Evolutionary conservation across 208 protist species (phyloP).

Genomic region (Trypanosoma boissoni): DNA sequence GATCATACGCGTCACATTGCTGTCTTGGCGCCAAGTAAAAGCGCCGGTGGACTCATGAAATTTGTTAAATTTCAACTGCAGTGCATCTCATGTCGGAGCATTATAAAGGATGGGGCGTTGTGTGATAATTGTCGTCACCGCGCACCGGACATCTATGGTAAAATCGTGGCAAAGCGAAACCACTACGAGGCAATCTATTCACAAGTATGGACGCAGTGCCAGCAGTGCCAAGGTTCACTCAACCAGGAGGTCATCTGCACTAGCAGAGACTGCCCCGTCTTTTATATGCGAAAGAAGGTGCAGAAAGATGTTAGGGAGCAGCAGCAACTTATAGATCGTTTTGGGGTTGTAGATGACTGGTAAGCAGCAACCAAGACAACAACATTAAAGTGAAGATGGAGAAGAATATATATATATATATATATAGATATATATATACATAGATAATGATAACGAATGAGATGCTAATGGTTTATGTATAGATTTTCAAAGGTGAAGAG

Average conservation of each 20-base stretch:
- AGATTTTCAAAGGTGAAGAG: too few species aligned
- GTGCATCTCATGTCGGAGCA: slow-evolving; percentile 95
- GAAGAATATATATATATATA: neutral
- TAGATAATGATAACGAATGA: neutral
- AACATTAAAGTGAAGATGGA: neutral
- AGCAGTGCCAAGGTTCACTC: slow-evolving; percentile 97
- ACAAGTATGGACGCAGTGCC: slow-evolving; percentile 99
- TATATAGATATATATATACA: neutral
- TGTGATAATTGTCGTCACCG: slow-evolving; percentile 90
- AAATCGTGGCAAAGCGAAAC: slow-evolving; percentile 87
- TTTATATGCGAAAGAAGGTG: slow-evolving; percentile 99
- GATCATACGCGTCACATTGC: slow-evolving; percentile 97
- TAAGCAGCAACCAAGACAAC: slow-evolving; percentile 15
- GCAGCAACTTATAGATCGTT: slow-evolving; percentile 92
- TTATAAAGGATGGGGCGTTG: slow-evolving; percentile 82
- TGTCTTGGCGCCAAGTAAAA: slow-evolving; percentile 91
- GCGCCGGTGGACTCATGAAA: slow-evolving; percentile 95
- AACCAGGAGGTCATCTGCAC: slow-evolving; percentile 97
- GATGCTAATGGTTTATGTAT: too few species aligned
- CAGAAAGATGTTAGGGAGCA: slow-evolving; percentile 97
- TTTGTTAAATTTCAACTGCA: slow-evolving; percentile 95
- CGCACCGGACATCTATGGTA: slow-evolving; percentile 93
- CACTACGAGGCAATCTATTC: slow-evolving; percentile 96
- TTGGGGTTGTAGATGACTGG: slow-evolving; percentile 94
- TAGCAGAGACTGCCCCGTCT: slow-evolving; percentile 99